These are phyloP conservation scores for Lepiota subincarnata DNA, from an alignment of 768 basidiomycete genomes.

Conservation along the genomic window DNA sequence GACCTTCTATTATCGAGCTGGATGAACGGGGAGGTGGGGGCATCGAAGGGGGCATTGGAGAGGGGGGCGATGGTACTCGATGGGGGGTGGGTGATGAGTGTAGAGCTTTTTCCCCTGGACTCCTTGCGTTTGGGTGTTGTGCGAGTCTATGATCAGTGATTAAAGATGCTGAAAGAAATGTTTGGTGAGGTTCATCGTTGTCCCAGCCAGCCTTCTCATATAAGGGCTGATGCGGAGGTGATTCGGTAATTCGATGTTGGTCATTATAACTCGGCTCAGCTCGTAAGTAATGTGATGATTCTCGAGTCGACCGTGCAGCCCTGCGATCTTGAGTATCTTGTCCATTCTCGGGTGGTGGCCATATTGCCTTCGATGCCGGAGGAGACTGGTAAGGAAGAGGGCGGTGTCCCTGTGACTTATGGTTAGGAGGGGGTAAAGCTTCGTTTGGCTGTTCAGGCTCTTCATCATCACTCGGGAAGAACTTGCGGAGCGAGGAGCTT, in stretches of 20 bases:
- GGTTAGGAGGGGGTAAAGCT: not conserved
- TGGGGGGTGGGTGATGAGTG: not conserved
- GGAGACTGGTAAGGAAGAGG: not conserved
- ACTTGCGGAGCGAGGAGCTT: conserved; percentile 62
- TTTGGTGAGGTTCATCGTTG: not conserved
- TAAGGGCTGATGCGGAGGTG: not conserved
- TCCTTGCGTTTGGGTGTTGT: not conserved
- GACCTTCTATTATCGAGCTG: not conserved
- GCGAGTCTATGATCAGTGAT: not conserved
- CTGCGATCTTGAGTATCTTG: not conserved
- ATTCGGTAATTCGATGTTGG: not conserved
- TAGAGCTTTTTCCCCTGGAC: not conserved
- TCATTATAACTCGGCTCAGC: not conserved
- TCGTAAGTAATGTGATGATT: conserved; percentile 3
- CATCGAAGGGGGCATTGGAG: not conserved
- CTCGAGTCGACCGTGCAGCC: not conserved
- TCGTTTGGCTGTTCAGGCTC: conserved; percentile 33
- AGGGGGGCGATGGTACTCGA: not conserved
- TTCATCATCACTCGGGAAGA: conserved; percentile 83
- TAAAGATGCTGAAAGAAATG: not conserved
- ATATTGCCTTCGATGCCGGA: not conserved
- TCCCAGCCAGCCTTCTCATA: not conserved
- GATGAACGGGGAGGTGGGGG: not conserved
- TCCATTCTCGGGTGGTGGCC: conserved; percentile 1
- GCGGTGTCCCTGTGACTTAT: not conserved